A percentile compares a stretch with the other conserved stretches of the same genome.
Evolutionary conservation across 768 basidiomycete genomes (phyloP).

Genomic region (Gloeostereum incarnatum): DNA sequence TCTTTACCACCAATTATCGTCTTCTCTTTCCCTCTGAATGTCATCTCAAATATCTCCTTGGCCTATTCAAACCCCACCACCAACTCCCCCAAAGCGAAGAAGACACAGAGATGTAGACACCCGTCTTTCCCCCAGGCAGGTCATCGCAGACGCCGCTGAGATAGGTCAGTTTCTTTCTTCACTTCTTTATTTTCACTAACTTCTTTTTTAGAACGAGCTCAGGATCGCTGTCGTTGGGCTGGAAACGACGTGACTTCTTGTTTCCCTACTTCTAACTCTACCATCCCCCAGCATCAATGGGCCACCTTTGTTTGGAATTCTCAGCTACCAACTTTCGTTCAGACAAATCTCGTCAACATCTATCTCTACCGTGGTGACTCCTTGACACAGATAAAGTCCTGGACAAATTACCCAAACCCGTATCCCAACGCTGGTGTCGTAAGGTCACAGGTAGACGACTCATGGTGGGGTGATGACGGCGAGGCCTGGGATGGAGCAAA

Average conservation of each 20-base stretch:
- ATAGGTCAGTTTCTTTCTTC: conserved; percentile 19
- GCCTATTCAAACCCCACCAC: conserved; percentile 33
- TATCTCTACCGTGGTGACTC: conserved; percentile 75
- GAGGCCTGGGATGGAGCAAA: conserved; percentile 38
- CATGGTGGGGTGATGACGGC: conserved; percentile 60
- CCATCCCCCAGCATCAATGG: conserved; percentile 66
- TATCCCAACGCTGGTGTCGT: conserved; percentile 44
- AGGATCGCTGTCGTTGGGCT: conserved; percentile 39
- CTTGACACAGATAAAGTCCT: conserved; percentile 34
- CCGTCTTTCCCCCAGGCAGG: conserved; percentile 20
- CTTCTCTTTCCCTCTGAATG: conserved; percentile 13
- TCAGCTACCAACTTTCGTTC: conserved; percentile 53
- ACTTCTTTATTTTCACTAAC: conserved; percentile 3
- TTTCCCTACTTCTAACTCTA: conserved; percentile 48
- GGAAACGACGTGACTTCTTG: conserved; percentile 74
- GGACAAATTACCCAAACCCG: conserved; percentile 31
- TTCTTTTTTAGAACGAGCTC: conserved; percentile 28
- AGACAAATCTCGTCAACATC: conserved; percentile 58
- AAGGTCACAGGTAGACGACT: conserved; percentile 56
- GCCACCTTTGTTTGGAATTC: conserved; percentile 81
- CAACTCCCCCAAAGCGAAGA: conserved; percentile 20
- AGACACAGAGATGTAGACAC: conserved; percentile 9
- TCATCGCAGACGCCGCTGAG: conserved; percentile 23
- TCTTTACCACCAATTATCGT: conserved; percentile 12
- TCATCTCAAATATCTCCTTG: conserved; percentile 35